A percentile compares a stretch with the other conserved stretches of the same genome.
These are phyloP conservation scores for Knoxia roxburghii DNA, from an alignment of 257 asterid genomes.

Conservation along the genomic window DNA sequence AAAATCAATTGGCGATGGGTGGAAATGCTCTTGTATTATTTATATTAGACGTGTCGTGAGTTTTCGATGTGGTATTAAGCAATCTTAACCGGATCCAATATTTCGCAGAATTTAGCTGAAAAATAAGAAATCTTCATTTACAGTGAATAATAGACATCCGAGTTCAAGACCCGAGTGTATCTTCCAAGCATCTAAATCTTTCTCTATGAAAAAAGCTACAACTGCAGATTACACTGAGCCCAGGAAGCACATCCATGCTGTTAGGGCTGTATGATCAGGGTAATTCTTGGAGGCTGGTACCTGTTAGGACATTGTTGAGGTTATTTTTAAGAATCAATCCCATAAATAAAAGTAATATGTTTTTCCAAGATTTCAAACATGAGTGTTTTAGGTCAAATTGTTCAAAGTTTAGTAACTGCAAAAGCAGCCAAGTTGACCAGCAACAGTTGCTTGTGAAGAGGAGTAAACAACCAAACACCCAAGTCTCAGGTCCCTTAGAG, in stretches of 20 bases:
- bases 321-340: neutral
- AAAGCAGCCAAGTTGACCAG: slow-evolving; percentile 57
- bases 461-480: slow-evolving; percentile 61
- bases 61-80: too few relatives aligned
- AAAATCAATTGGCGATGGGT: too few relatives aligned
- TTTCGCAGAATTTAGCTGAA: too few relatives aligned
- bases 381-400: too few relatives aligned
- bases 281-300: slow-evolving; percentile 24
- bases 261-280: slow-evolving; percentile 36
- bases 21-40: too few relatives aligned
- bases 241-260: slow-evolving; percentile 38
- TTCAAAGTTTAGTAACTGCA: slow-evolving; percentile 30
- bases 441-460: slow-evolving; percentile 43
- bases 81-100: too few relatives aligned
- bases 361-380: too few relatives aligned
- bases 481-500: slow-evolving; percentile 29
- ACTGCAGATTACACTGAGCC: slow-evolving; percentile 28
- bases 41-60: too few relatives aligned
- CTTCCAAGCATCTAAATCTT: slow-evolving; percentile 30
- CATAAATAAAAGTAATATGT: too few relatives aligned
- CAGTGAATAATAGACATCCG: slow-evolving; percentile 26
- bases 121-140: slow-evolving; percentile 15
- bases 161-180: slow-evolving; percentile 22
- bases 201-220: slow-evolving; percentile 23
- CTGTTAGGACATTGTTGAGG: slow-evolving; percentile 14